Base-by-base conservation (phyloP, 306 rosid genomes). In the Medicago arabica region DNA sequence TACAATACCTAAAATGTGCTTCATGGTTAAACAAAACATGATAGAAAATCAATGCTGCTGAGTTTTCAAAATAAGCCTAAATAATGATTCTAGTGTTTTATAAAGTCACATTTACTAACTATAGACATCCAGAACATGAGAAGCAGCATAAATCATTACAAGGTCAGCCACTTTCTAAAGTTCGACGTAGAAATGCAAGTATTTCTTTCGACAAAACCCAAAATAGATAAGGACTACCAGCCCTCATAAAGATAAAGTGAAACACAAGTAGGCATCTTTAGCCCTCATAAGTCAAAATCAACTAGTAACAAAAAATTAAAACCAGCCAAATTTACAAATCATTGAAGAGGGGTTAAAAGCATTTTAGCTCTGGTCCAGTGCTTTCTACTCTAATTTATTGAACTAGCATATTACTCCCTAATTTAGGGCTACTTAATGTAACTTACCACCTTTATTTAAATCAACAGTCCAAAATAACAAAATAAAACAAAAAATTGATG, bases 91-190 rank as follows among this genome's bases (percentile, higher is more conserved):
- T 12, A 11, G 47, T 53, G 70, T 46, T 67, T 55, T 31, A 49
- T 23, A 62, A 74, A 54, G 60, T 64, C 39, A 74, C 39, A 47
- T 65, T 63, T 54, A 31, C 49, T 6, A 53, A 64, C 58, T 53
- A 25, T 9, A 46, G 72, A 41, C 65, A 69, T 53, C 28, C 12
- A 36, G 65, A 51, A 66, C n/a, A 71, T 8, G 47, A 65, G 70
- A 68, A 51, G 50, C 73, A 19, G 14, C 18, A 64, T 38, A 38
- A 21, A 28, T 28, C 25, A 73, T 62, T 4, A 55, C 36, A 41
- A 28, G 4, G 70, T 8, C 21, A 34, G 39, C 59, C 38, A 58
- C 16, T 44, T 67, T n/a, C 25, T 15, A 53, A 19, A 49, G 76
- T 23, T 15, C 2, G 54, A 60, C 14, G 59, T 38, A 10, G 46